Evolutionary conservation across 257 asterid species (phyloP).

Genomic region (Solanum pinnatisectum): DNA sequence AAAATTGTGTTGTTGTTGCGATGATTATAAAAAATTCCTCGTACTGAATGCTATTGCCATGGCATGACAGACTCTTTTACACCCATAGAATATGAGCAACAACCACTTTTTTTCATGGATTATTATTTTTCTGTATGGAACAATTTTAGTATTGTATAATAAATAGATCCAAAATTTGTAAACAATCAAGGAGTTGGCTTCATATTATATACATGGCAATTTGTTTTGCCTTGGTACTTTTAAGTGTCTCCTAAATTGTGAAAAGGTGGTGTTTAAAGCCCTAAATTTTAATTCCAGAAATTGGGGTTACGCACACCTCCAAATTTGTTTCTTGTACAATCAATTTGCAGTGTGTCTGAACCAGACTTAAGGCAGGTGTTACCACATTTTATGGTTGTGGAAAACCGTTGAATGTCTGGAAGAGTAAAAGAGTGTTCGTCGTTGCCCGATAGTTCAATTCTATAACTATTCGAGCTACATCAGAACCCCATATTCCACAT

Average conservation of each 20-base stretch:
- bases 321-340: not conserved
- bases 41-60: slow-evolving; percentile 50
- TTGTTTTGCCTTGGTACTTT: not conserved
- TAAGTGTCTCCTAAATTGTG: not conserved
- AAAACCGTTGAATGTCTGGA: not conserved
- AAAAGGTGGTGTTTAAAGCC: not conserved
- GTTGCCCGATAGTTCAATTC: not conserved
- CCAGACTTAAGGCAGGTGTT: not conserved
- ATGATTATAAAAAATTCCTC: slow-evolving; percentile 67
- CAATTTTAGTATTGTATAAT: not conserved
- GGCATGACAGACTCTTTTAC: slow-evolving; percentile 60
- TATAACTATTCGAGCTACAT: not conserved
- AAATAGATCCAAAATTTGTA: not conserved
- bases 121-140: not conserved
- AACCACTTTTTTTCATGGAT: not conserved
- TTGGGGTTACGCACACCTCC: not conserved
- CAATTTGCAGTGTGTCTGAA: not conserved
- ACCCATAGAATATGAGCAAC: slow-evolving; percentile 85
- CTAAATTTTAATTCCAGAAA: not conserved
- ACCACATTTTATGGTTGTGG: not conserved
- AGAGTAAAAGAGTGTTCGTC: not conserved
- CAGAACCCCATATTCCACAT: not conserved
- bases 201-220: not conserved
- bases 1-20: slow-evolving; percentile 6
- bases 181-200: not conserved